Conservation (phyloP, 805 yeast genomes). For the Candida pseudoglaebosa region DNA sequence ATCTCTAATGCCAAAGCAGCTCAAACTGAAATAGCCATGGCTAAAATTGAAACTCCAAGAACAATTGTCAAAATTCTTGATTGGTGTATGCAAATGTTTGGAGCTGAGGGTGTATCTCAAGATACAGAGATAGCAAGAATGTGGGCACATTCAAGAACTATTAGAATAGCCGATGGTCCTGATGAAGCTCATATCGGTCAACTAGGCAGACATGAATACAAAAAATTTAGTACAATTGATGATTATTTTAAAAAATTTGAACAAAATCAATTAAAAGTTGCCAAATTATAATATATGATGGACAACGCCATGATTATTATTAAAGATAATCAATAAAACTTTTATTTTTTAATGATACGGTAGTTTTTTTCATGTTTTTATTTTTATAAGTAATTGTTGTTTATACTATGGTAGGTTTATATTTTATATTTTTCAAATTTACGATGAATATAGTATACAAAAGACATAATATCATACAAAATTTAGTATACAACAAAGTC, state of each 20-base stretch:
- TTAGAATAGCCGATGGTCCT: conserved; percentile 67
- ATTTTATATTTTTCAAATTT: not conserved
- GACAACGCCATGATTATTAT: too few species aligned
- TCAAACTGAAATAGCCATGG: conserved; percentile 53
- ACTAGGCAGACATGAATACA: conserved; percentile 47
- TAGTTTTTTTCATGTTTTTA: not conserved
- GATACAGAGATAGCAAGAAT: conserved; percentile 55
- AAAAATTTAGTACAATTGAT: conserved; percentile 33
- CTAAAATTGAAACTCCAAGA: conserved; percentile 60
- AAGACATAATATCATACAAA: conserved; percentile 1
- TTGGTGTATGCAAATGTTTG: conserved; percentile 62
- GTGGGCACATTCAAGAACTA: conserved; percentile 50
- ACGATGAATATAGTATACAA: not conserved
- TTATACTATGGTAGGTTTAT: too few species aligned
- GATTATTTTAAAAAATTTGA: conserved; percentile 26
- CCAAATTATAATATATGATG: conserved; percentile 22
- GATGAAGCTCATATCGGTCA: conserved; percentile 63
- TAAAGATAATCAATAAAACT: too few species aligned
- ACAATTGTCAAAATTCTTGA: conserved; percentile 49
- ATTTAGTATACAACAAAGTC: too few species aligned
- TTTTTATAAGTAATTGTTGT: too few species aligned
- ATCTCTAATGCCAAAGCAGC: conserved; percentile 51
- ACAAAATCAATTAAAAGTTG: conserved; percentile 15
- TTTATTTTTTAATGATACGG: too few species aligned
- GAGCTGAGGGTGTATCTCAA: conserved; percentile 62